Evolutionary conservation across 345 rosid genomes (phyloP).

Genomic region (Kandelia obovata): DNA sequence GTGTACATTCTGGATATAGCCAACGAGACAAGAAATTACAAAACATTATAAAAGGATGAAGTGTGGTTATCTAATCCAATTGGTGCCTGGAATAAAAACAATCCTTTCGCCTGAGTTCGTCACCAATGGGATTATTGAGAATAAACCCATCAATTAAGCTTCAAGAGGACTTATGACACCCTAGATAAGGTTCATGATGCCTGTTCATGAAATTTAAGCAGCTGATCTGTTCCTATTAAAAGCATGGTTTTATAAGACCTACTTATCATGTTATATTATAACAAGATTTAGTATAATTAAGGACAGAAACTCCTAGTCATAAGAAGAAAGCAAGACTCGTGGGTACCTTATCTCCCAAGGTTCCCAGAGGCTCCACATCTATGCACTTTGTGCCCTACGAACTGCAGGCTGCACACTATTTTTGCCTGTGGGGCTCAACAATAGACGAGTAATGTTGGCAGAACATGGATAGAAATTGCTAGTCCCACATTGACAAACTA

Average conservation of each 20-base stretch:
- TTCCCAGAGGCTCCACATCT: neutral
- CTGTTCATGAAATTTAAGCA: slow-evolving; percentile 11
- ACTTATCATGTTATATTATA: too few species aligned
- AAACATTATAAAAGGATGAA: neutral
- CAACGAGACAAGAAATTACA: neutral
- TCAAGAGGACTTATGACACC: neutral
- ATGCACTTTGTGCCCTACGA: neutral
- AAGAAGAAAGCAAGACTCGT: too few species aligned
- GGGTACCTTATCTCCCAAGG: neutral
- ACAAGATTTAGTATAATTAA: too few species aligned
- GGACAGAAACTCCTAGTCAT: too few species aligned
- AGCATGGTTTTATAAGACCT: too few species aligned
- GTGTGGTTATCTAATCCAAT: neutral
- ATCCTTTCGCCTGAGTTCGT: neutral
- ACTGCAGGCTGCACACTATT: neutral
- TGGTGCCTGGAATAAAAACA: slow-evolving; percentile 1
- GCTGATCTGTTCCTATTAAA: neutral
- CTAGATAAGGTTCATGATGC: neutral
- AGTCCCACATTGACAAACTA: too few species aligned
- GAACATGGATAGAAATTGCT: too few species aligned
- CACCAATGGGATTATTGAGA: neutral
- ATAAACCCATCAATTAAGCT: slow-evolving; percentile 6
- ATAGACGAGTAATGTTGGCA: neutral
- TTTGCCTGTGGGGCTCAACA: neutral
- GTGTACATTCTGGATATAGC: neutral